phyloP scores from a whole-genome alignment of 257 asterid species.

The Prunella vulgaris region DNA sequence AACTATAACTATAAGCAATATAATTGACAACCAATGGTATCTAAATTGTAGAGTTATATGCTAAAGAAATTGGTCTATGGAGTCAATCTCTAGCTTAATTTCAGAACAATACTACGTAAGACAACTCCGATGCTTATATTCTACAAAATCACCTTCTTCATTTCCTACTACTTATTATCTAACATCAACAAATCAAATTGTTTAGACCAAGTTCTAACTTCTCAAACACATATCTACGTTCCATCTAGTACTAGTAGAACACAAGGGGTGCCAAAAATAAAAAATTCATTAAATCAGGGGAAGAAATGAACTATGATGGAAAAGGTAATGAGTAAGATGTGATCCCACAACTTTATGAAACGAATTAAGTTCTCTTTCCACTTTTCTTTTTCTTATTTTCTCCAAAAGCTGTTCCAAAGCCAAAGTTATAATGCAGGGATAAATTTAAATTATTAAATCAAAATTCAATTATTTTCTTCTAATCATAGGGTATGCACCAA shows the following conservation, averaged over 20 bases:
- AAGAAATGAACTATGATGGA: neutral
- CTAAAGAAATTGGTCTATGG: neutral
- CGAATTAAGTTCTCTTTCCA: conserved; percentile 9
- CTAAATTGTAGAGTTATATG: neutral
- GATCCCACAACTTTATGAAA: conserved; percentile 13
- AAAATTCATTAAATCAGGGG: neutral
- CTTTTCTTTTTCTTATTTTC: neutral
- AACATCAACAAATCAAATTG: neutral
- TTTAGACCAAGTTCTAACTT: neutral
- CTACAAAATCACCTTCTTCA: neutral
- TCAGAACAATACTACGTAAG: neutral
- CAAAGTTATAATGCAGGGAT: neutral
- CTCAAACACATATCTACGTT: neutral
- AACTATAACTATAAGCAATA: neutral
- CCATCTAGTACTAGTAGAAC: neutral
- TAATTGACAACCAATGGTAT: neutral
- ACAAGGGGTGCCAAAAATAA: neutral
- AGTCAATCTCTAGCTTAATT: conserved; percentile 2
- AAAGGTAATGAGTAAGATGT: neutral
- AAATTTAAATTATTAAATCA: neutral
- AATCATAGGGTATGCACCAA: conserved; percentile 5
- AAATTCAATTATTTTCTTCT: neutral
- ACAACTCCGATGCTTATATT: neutral
- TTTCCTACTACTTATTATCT: neutral
- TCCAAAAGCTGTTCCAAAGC: conserved; percentile 5